These are phyloP conservation scores for Fusarium verrucosum DNA, from an alignment of 2,329 filamentous ascomycete species.

Conservation along the genomic window DNA sequence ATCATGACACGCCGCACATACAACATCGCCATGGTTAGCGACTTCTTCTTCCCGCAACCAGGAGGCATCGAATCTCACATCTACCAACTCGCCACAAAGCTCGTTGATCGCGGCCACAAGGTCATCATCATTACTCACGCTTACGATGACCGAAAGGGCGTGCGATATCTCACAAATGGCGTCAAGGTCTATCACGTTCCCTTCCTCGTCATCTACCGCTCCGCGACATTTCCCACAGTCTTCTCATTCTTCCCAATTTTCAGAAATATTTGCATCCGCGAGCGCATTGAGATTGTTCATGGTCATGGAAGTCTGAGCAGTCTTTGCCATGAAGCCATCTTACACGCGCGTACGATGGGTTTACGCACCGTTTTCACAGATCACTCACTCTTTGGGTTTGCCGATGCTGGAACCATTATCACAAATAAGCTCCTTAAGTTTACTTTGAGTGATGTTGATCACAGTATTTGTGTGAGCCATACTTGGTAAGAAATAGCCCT, in stretches of 20 bases:
- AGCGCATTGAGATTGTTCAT: constrained; percentile 96
- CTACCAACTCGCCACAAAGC: constrained; percentile 94
- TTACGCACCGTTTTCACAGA: constrained; percentile 96
- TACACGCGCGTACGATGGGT: constrained; percentile 96
- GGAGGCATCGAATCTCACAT: constrained; percentile 98
- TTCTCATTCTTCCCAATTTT: constrained; percentile 99
- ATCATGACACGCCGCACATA: constrained; percentile 66
- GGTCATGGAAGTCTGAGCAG: constrained; percentile 95
- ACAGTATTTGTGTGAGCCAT: constrained; percentile 98
- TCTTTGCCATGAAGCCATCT: constrained; percentile 91
- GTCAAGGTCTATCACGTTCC: constrained; percentile 98
- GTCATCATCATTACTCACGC: constrained; percentile 98
- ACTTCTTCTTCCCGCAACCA: constrained; percentile 99
- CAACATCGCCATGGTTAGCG: constrained; percentile 91
- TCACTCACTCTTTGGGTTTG: constrained; percentile 96
- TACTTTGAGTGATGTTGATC: constrained; percentile 93
- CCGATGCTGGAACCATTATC: constrained; percentile 92
- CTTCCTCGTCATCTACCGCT: constrained; percentile 94
- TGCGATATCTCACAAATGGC: constrained; percentile 96
- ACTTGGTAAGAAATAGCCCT: constrained; percentile 73
- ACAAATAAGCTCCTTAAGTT: constrained; percentile 99
- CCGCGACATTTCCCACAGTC: constrained; percentile 92
- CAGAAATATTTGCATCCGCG: constrained; percentile 92
- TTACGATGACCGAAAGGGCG: constrained; percentile 87
- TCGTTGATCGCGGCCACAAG: constrained; percentile 97